A percentile compares a stretch with the other conserved stretches of the same genome.
These are phyloP conservation scores for Trichoderma parareesei DNA, from an alignment of 495 filamentous ascomycete species.

Conservation along the genomic window DNA sequence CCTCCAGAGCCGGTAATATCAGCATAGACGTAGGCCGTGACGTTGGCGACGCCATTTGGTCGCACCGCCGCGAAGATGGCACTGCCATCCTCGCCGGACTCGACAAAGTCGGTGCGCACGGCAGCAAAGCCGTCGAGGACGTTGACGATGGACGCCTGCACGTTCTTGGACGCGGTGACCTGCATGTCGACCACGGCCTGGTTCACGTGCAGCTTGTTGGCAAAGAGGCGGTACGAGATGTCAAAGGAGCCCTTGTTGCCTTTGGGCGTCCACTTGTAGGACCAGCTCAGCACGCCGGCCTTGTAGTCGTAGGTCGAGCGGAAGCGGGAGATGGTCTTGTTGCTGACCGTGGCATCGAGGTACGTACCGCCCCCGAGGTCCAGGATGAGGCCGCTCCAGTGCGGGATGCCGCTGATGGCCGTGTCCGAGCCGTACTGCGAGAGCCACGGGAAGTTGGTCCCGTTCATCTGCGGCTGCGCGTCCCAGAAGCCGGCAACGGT, in stretches of 20 bases:
- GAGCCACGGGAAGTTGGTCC: constrained; percentile 66
- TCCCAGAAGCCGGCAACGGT: constrained; percentile 71
- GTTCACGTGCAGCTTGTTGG: constrained; percentile 46
- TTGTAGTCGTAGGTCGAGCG: constrained; percentile 46
- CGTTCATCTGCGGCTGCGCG: constrained; percentile 50
- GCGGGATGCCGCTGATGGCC: constrained; percentile 64
- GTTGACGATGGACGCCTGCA: constrained; percentile 17
- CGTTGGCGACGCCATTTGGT: constrained; percentile 38
- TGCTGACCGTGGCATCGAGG: constrained; percentile 56
- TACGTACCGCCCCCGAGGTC: constrained; percentile 43
- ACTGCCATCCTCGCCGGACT: constrained; percentile 26
- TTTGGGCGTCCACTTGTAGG: constrained; percentile 57
- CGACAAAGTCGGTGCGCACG: constrained; percentile 35
- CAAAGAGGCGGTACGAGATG: constrained; percentile 46
- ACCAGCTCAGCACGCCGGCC: constrained; percentile 54
- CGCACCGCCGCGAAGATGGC: constrained; percentile 46
- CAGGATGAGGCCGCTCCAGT: constrained; percentile 43
- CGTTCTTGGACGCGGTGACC: constrained; percentile 35
- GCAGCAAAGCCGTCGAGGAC: constrained; percentile 47
- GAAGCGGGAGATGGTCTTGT: constrained; percentile 51
- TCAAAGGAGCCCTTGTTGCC: constrained; percentile 19
- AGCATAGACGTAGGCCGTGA: constrained; percentile 38
- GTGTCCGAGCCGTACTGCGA: constrained; percentile 64
- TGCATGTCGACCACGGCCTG: constrained; percentile 30
- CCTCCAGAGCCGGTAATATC: constrained; percentile 32